Conservation (phyloP, 1,139 yeast species). For the Blastobotrys arbuscula region DNA sequence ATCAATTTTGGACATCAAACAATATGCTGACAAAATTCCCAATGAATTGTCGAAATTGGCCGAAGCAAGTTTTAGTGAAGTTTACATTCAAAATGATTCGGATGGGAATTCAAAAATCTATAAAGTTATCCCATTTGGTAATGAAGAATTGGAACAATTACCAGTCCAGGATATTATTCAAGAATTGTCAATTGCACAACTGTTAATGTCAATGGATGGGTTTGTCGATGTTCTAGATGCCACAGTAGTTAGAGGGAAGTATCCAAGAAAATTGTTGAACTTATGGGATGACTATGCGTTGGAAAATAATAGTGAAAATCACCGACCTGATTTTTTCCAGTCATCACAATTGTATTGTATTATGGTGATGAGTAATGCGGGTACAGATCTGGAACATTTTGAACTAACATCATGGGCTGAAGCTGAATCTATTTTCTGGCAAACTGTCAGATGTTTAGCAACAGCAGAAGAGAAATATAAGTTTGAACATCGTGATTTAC, state of each 20-base stretch:
- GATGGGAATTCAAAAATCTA: constrained; percentile 30
- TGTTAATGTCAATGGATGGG: constrained; percentile 37
- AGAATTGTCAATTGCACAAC: constrained; percentile 43
- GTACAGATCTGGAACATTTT: constrained; percentile 43
- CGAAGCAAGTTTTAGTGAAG: constrained; percentile 46
- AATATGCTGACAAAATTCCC: constrained; percentile 25
- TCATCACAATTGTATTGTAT: constrained; percentile 41
- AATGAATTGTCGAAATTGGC: constrained; percentile 35
- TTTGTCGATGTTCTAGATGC: constrained; percentile 41
- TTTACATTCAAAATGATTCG: constrained; percentile 30
- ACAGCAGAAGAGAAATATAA: constrained; percentile 45
- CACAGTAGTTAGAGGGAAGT: constrained; percentile 43
- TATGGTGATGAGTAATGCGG: constrained; percentile 44
- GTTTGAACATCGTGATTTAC: constrained; percentile 66
- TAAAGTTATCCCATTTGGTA: constrained; percentile 50
- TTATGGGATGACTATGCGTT: constrained; percentile 42
- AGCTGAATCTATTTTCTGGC: constrained; percentile 49
- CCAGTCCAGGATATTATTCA: constrained; percentile 41
- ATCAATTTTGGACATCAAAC: constrained; percentile 29
- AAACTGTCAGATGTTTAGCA: constrained; percentile 44
- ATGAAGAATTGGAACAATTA: constrained; percentile 39
- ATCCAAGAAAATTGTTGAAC: constrained; percentile 38
- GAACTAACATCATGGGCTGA: constrained; percentile 46
- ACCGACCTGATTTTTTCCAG: constrained; percentile 37
- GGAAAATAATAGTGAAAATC: constrained; percentile 31